These are phyloP conservation scores for Taiozyma onychis DNA, from an alignment of 1,139 yeast genomes.

Conservation along the genomic window DNA sequence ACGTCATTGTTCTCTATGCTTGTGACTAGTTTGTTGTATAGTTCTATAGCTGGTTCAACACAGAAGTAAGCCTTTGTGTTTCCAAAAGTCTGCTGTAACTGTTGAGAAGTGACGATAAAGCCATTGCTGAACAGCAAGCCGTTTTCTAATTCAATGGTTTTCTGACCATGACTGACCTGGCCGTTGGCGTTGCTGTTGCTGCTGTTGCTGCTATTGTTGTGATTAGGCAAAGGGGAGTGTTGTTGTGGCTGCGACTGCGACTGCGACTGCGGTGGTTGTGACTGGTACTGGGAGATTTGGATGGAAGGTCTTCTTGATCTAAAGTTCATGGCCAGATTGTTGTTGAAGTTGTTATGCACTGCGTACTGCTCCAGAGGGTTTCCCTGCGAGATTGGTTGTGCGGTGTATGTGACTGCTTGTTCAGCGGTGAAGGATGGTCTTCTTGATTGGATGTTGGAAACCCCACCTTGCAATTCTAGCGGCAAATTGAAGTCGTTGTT, in stretches of 20 bases:
- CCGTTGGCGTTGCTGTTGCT: not conserved
- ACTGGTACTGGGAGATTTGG: slow-evolving; percentile 13
- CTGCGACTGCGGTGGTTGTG: slow-evolving; percentile 2
- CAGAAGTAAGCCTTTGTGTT: slow-evolving; percentile 45
- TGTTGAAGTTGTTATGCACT: slow-evolving; percentile 5
- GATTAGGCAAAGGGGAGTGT: not conserved
- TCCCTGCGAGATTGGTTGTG: slow-evolving; percentile 4
- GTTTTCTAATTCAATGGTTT: slow-evolving; percentile 40
- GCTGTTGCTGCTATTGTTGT: not conserved
- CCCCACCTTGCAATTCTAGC: slow-evolving; percentile 57
- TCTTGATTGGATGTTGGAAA: slow-evolving; percentile 54
- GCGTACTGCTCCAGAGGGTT: slow-evolving; percentile 5
- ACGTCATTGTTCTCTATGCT: slow-evolving; percentile 7
- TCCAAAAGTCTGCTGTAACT: slow-evolving; percentile 31
- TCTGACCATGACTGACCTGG: not conserved
- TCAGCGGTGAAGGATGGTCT: slow-evolving; percentile 66
- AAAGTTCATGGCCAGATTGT: slow-evolving; percentile 13
- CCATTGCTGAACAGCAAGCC: slow-evolving; percentile 45
- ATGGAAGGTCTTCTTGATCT: slow-evolving; percentile 23
- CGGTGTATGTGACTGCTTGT: slow-evolving; percentile 11
- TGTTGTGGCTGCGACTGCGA: slow-evolving; percentile 2
- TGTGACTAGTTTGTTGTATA: slow-evolving; percentile 27
- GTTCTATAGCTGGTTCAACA: slow-evolving; percentile 29
- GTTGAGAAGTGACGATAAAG: slow-evolving; percentile 48
- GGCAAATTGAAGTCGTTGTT: slow-evolving; percentile 41